Conservation (phyloP, 768 basidiomycete species). For the Clitopilus passeckerianus region DNA sequence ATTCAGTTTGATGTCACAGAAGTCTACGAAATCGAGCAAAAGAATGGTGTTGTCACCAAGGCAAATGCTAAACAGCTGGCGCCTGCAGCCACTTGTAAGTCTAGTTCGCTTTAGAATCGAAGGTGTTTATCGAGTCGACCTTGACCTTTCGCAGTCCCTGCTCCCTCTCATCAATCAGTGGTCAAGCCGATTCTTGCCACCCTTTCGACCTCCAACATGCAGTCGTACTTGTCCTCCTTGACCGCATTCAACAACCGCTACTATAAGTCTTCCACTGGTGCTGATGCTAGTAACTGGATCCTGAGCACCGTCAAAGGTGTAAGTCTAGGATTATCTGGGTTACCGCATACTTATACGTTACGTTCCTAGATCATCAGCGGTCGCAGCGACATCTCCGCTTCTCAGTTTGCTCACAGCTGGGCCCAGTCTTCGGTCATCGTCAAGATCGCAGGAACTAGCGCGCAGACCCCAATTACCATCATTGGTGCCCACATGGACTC, state of each 20-base stretch:
- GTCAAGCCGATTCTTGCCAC: slow-evolving; percentile 21
- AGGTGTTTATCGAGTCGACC: background rate
- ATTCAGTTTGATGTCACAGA: slow-evolving; percentile 37
- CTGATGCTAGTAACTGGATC: slow-evolving; percentile 33
- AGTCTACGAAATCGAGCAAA: slow-evolving; percentile 27
- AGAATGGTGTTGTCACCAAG: slow-evolving; percentile 7
- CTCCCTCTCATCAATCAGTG: slow-evolving; percentile 22
- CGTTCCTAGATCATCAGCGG: slow-evolving; percentile 17
- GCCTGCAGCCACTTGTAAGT: slow-evolving; percentile 23
- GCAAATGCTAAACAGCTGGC: slow-evolving; percentile 9
- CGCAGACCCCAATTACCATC: slow-evolving; percentile 27
- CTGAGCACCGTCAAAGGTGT: slow-evolving; percentile 24
- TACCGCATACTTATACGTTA: background rate
- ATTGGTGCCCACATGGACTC: slow-evolving; percentile 40
- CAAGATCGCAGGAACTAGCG: slow-evolving; percentile 27
- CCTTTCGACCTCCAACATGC: slow-evolving; percentile 27
- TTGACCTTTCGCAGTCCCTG: slow-evolving; percentile 17
- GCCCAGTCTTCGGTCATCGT: slow-evolving; percentile 29
- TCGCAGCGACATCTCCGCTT: slow-evolving; percentile 22
- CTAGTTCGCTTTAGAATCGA: background rate
- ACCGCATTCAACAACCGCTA: slow-evolving; percentile 39
- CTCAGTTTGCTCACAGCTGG: slow-evolving; percentile 26
- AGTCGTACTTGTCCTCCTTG: slow-evolving; percentile 26
- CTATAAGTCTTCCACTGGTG: slow-evolving; percentile 32
- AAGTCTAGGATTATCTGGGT: slow-evolving; percentile 5